phyloP scores from a whole-genome alignment of 306 rosid genomes.

The Heteromeles arbutifolia region DNA sequence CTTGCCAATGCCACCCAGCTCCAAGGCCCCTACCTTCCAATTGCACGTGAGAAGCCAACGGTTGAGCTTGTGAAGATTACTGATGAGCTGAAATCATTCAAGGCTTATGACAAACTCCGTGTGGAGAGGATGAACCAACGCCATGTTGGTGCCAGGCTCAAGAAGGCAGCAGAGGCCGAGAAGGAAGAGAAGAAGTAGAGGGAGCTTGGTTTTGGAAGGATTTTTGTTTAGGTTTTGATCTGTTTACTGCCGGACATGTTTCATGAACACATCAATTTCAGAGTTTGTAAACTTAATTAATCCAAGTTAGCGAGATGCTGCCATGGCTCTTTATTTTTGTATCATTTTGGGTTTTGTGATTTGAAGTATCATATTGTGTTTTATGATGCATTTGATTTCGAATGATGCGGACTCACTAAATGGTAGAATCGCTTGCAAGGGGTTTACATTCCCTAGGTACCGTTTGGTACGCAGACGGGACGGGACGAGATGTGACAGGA shows the following conservation, averaged over 20 bases:
- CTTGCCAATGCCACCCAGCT: slow-evolving; percentile 54
- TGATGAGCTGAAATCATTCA: slow-evolving; percentile 40
- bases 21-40: slow-evolving; percentile 40
- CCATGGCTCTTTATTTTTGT: not conserved
- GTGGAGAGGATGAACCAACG: slow-evolving; percentile 37
- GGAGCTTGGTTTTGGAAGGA: not conserved
- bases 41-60: slow-evolving; percentile 36
- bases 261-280: not conserved
- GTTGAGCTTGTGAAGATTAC: slow-evolving; percentile 52
- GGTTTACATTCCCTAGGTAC: too few species aligned
- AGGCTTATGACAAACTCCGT: slow-evolving; percentile 52
- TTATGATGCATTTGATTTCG: not conserved
- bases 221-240: not conserved
- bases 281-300: not conserved
- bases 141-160: slow-evolving; percentile 39
- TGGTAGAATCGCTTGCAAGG: too few species aligned
- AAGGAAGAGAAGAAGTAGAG: slow-evolving; percentile 52
- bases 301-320: not conserved
- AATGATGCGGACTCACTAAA: not conserved
- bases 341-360: not conserved
- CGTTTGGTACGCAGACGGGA: too few species aligned
- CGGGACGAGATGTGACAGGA: too few species aligned
- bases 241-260: not conserved
- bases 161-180: slow-evolving; percentile 63
- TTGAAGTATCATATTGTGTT: not conserved